phyloP scores from a whole-genome alignment of 1,139 yeast genomes.

The Meyerozyma athensensis region DNA sequence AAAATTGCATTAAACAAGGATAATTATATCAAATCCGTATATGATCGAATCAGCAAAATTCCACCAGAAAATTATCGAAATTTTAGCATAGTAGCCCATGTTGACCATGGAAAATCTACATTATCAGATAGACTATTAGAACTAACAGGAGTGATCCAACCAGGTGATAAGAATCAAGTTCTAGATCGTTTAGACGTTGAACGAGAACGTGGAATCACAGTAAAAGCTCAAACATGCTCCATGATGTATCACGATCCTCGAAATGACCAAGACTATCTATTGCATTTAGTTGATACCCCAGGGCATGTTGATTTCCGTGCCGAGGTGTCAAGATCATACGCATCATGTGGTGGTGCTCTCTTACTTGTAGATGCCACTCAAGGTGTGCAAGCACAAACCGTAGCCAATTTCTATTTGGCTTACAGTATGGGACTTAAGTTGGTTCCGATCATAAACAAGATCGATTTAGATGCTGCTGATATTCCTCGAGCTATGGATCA shows the following conservation, averaged over 20 bases:
- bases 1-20: slow-evolving; percentile 28
- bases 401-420: slow-evolving; percentile 89
- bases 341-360: slow-evolving; percentile 94
- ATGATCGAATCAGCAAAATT: slow-evolving; percentile 60
- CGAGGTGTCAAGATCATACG: slow-evolving; percentile 89
- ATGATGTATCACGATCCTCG: slow-evolving; percentile 77
- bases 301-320: slow-evolving; percentile 97
- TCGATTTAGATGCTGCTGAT: slow-evolving; percentile 87
- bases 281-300: slow-evolving; percentile 94
- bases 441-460: slow-evolving; percentile 87
- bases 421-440: slow-evolving; percentile 77
- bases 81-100: slow-evolving; percentile 94
- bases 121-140: slow-evolving; percentile 83
- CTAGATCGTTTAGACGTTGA: slow-evolving; percentile 92
- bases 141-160: slow-evolving; percentile 80
- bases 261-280: slow-evolving; percentile 57
- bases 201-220: slow-evolving; percentile 84
- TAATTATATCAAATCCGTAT: slow-evolving; percentile 26
- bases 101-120: slow-evolving; percentile 96
- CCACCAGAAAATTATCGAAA: slow-evolving; percentile 83
- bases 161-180: slow-evolving; percentile 75
- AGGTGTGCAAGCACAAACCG: slow-evolving; percentile 97
- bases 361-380: slow-evolving; percentile 90
- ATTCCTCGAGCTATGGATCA: slow-evolving; percentile 78
- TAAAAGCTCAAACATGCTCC: slow-evolving; percentile 93